Base-by-base conservation (phyloP, 805 yeast species). In the Wickerhamomyces rabaulensis region DNA sequence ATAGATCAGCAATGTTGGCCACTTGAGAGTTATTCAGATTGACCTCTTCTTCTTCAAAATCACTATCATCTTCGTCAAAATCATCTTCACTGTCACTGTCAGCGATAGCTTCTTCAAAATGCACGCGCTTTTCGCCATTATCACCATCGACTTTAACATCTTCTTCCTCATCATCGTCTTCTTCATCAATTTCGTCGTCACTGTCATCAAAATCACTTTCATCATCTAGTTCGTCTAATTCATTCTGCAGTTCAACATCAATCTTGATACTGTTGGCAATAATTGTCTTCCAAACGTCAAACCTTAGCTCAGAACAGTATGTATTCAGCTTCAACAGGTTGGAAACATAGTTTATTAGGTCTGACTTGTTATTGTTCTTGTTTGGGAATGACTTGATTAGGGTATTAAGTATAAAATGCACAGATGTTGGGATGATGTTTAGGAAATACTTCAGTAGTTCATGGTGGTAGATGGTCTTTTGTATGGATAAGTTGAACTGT, bases 191-290 rank as follows among this genome's bases (percentile, higher is more conserved):
- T 3, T 52, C 57, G n/a, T 59, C 66, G n/a, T 53, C 63, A 5
- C 55, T 64, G 12, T 60, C 68, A 8, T 63, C 66, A 7, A 63
- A 63, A 9, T 57, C 59, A 7, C 50, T 63, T n/a, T 60, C 60
- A 10, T 55, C 62, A 60, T 87, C 95, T 46, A 84, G 68, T 53
- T 87, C 96, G 56, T 90, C 96, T 48, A 88, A 67, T 56, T 86
- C 94, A 60, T 87, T 89, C 58, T 89, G 96, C 47, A 91, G 71
- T 64, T 90, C 98, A 6, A 91, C 97, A 65, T 92, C 99, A 41
- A 94, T 71, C 53, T 87, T 86, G 49, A 94, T 88, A 46, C 87
- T 76, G 51, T 82, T 78, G 63, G 92, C 96, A 36, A 90, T 70
- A 15, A 91, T 73, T 48, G 87, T 65, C 20, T 85, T 82, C 97